Evolutionary conservation across 2,329 filamentous ascomycete genomes (phyloP), one percentile per base, ranked within the genome.

Genomic region (Dothistroma septosporum): DNA sequence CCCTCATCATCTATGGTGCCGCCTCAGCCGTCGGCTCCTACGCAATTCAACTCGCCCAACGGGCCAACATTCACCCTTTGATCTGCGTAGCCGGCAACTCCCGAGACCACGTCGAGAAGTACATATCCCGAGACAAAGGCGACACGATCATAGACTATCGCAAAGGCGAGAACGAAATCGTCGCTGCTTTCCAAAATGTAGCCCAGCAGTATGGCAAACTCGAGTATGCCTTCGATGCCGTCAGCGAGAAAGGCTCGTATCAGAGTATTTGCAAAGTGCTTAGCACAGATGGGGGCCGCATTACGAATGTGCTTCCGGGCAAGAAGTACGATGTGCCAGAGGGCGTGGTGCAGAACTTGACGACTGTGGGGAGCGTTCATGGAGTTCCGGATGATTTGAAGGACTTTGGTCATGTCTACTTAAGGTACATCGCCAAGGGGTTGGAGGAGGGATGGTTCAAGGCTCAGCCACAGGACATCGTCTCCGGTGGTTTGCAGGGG

Each of bases 101-200:
- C 6, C 72, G 72, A 9, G 67, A 77, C 2, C 82, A 82, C 64
- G 83, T 87, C 3, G 76, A 82, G 69, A 71, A 67, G 0, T 73
- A 86, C 33, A 78, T 87, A 58, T 80, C 85, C 67, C 70, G 71
- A 10, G 72, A 70, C 55, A 83, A 82, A 67, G 84, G 85, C 44
- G 85, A 87, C 67, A 73, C 76, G 0, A 74, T 87, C 22, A 70
- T 88, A 60, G 85, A 88, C 74, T 87, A 88, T 72, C 82, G 85
- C 24, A 54, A 66, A 12, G 72, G 71, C 54, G 59, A 70, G 53
- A 72, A 70, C 14, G 68, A 64, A 7, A 61, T 74, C 21, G 71
- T 73, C 1, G 59, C 68, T 53, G 68, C 64, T 12, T 68, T 75
- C 55, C 62, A 67, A 35, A 66, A 69, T 5, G 70, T 71, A 2